These are phyloP conservation scores for Eucalyptus lansdowneana DNA, from an alignment of 345 rosid genomes.

Conservation along the genomic window DNA sequence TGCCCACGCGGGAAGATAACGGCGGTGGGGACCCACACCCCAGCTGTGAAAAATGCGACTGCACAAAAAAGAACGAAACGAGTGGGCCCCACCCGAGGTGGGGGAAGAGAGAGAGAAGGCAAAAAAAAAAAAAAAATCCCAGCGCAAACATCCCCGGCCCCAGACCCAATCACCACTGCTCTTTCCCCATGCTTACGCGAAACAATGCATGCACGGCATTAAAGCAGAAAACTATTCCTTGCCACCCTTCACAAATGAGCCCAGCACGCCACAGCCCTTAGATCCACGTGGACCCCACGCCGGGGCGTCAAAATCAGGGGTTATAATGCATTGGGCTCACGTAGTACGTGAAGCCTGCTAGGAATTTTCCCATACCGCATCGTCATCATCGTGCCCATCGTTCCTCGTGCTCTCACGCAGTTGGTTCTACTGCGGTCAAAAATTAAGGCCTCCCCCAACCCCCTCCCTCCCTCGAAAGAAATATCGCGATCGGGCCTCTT, in stretches of 20 bases:
- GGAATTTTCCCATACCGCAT: not conserved
- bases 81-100: not conserved
- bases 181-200: not conserved
- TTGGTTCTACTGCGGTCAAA: conserved; percentile 4
- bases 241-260: not conserved
- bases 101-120: not conserved
- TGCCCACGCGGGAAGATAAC: not conserved
- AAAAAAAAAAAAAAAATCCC: not conserved
- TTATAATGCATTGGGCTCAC: not conserved
- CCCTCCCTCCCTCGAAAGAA: not conserved
- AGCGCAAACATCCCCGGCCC: not conserved
- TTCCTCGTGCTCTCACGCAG: conserved; percentile 12
- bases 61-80: not conserved
- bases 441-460: not conserved
- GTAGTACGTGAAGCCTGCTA: not conserved
- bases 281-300: not conserved
- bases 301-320: not conserved
- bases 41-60: not conserved
- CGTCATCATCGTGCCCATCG: not conserved
- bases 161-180: not conserved
- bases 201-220: not conserved
- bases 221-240: not conserved
- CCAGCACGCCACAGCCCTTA: not conserved
- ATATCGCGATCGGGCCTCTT: not conserved
- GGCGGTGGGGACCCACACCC: not conserved